phyloP scores from a whole-genome alignment of 2,329 filamentous ascomycete species.

The Fusarium sp. region DNA sequence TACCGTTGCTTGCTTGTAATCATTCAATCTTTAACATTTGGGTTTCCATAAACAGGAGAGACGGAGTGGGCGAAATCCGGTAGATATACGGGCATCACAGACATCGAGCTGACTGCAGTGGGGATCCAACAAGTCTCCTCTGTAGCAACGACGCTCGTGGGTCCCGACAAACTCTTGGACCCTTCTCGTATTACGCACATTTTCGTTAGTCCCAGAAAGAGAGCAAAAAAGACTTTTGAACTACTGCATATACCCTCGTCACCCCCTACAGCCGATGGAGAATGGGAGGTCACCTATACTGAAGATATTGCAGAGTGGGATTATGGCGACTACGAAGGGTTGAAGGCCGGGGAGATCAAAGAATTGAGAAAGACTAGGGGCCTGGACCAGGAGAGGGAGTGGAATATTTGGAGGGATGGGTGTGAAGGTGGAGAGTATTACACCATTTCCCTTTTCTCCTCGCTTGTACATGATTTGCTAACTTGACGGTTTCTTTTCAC shows the following conservation, averaged over 20 bases:
- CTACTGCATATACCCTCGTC: conserved; percentile 57
- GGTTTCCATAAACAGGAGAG: background rate
- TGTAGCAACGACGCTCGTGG: conserved; percentile 55
- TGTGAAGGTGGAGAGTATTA: conserved; percentile 66
- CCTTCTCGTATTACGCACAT: conserved; percentile 59
- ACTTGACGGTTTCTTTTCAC: background rate
- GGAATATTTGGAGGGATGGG: conserved; percentile 70
- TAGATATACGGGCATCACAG: conserved; percentile 8
- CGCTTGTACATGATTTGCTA: background rate
- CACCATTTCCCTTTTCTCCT: conserved; percentile 8
- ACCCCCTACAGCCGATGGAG: conserved; percentile 36
- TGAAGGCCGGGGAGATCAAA: conserved; percentile 63
- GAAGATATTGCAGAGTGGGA: conserved; percentile 70
- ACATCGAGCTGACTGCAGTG: conserved; percentile 10
- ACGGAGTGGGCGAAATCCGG: conserved; percentile 5
- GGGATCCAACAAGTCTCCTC: conserved; percentile 12
- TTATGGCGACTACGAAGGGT: conserved; percentile 72
- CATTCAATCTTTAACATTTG: background rate
- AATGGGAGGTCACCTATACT: conserved; percentile 56
- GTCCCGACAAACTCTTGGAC: conserved; percentile 63
- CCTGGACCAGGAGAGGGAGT: conserved; percentile 56
- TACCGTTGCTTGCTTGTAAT: background rate
- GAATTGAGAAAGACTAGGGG: conserved; percentile 58
- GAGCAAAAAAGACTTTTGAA: conserved; percentile 62
- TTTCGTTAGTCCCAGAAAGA: conserved; percentile 62